Evolutionary conservation across 257 asterid genomes (phyloP), one percentile per base, ranked within the genome.

Genomic region (Solanum clarkiae): DNA sequence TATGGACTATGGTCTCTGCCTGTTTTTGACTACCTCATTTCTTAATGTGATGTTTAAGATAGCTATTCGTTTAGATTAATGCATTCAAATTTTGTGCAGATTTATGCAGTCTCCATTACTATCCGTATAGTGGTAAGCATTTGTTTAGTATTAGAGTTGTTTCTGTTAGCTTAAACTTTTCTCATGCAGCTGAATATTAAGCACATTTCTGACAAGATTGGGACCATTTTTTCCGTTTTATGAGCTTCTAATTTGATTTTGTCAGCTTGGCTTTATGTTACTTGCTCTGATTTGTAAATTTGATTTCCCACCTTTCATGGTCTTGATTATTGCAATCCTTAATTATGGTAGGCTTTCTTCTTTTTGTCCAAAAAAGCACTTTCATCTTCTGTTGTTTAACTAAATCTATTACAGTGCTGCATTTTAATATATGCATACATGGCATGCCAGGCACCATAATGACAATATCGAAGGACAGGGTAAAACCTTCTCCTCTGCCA

Each of bases 111-210:
- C 87, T 96, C 98, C 56, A 51, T 51, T 13, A 51, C 17, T 13
- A 51, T 51, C 80, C 99, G 98, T 93, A 94, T 94, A 42, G 99
- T 96, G 94, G 99, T 96, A 90, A 86, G 98, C 85, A 86, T 17
- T 71, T 49, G 10, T 9, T 18, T 59, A 9, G 84, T 70, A 29
- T 60, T 49, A 71, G 59, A 45, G 51, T 26, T 59, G 13, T 20
- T 20, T 59, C 66, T 20, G n/a, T 59, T 59, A 59, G 66, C 66
- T 20, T 18, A 59, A 18, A n/a, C 26, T 59, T 12, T 51, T 16
- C 13, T 51, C 56, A 51, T 51, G 56, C 66, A 18, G 60, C 32
- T 32, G 47, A 40, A 20, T 87, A 60, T 69, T 53, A 18, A 56
- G 63, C 8, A 36, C 17, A 56, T 56, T 56, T 2, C 62, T 56